phyloP scores from a whole-genome alignment of 441 rosid species.

The Bocquillonia castaneifolia region DNA sequence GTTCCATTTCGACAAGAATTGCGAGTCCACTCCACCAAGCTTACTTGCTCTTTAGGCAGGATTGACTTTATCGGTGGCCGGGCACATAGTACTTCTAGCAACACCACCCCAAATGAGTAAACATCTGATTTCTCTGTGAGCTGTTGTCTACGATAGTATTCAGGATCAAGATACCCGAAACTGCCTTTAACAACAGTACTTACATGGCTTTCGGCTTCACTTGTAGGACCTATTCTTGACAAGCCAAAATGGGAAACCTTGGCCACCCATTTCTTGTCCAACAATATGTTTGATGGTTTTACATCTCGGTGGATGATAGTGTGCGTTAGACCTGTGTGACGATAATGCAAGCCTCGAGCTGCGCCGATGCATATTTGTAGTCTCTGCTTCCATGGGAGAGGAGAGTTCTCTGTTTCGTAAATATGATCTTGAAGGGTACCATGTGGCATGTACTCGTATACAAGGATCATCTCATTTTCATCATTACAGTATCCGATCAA shows the following conservation, averaged over 20 bases:
- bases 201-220: slow-evolving; percentile 22
- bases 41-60: slow-evolving; percentile 21
- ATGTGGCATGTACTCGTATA: slow-evolving; percentile 32
- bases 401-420: slow-evolving; percentile 24
- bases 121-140: slow-evolving; percentile 41
- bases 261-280: slow-evolving; percentile 34
- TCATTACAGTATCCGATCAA: slow-evolving; percentile 36
- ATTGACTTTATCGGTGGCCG: slow-evolving; percentile 20
- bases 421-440: slow-evolving; percentile 32
- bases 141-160: slow-evolving; percentile 32
- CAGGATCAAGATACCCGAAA: slow-evolving; percentile 36
- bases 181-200: slow-evolving; percentile 37
- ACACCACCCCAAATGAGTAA: slow-evolving; percentile 41
- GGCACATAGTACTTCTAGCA: slow-evolving; percentile 35
- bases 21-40: slow-evolving; percentile 32
- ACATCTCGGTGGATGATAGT: slow-evolving; percentile 40
- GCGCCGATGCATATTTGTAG: slow-evolving; percentile 36
- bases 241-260: slow-evolving; percentile 43
- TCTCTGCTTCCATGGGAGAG: slow-evolving; percentile 33
- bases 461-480: slow-evolving; percentile 36
- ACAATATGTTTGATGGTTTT: slow-evolving; percentile 34
- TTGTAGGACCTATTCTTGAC: slow-evolving; percentile 27
- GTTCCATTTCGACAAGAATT: slow-evolving; percentile 19
- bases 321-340: slow-evolving; percentile 23
- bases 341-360: slow-evolving; percentile 31